Conservation (phyloP, 345 rosid species). For the Salix brachista region DNA sequence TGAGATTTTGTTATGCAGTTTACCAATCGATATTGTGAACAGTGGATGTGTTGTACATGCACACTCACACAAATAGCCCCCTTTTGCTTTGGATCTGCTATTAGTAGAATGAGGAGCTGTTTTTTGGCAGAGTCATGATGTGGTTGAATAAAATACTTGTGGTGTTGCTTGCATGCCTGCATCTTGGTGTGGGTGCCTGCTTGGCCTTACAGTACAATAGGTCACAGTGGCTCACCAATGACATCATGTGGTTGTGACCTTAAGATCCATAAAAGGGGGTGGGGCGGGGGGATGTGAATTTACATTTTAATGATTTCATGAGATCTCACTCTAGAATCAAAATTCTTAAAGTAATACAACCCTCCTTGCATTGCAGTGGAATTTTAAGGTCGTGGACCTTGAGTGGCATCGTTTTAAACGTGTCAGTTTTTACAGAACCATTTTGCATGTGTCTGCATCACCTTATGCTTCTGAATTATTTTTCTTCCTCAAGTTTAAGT, state of each 20-base stretch:
- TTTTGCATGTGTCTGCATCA: background rate
- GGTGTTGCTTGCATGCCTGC: background rate
- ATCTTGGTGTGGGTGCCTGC: background rate
- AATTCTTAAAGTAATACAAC: background rate
- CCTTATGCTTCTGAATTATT: background rate
- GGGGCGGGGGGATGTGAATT: no score
- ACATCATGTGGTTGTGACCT: no score
- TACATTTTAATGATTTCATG: background rate
- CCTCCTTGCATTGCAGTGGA: background rate
- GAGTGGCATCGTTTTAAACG: background rate
- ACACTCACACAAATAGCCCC: no score
- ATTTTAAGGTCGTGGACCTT: background rate
- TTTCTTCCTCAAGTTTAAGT: background rate
- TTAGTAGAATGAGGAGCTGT: no score
- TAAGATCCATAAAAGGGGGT: no score
- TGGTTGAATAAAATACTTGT: background rate
- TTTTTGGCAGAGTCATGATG: background rate
- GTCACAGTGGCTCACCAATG: no score
- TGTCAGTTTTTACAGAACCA: background rate
- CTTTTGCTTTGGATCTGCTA: no score
- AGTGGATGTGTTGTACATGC: background rate
- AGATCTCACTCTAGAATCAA: background rate
- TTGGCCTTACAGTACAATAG: background rate
- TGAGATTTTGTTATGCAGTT: slow-evolving; percentile 7
- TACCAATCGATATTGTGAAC: background rate